Evolutionary conservation across 2,329 filamentous ascomycete species (phyloP).

Genomic region (Cladobotryum protrusum): DNA sequence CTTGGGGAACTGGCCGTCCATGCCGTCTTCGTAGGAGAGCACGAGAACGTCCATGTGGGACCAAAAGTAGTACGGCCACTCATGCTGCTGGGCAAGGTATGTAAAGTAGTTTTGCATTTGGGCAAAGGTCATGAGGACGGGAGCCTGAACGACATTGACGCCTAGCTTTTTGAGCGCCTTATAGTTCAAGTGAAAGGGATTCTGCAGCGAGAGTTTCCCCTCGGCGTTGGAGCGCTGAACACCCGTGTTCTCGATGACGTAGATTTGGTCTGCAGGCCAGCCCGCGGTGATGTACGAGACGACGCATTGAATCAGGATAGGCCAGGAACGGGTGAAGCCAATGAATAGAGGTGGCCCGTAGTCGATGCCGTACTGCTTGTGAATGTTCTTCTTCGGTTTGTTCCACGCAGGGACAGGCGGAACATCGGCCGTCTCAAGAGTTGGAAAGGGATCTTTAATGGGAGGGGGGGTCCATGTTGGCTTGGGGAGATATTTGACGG

Average conservation of each 20-base stretch:
- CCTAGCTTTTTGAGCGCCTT: slow-evolving; percentile 43
- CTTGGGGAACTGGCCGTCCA: slow-evolving; percentile 25
- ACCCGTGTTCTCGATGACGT: slow-evolving; percentile 54
- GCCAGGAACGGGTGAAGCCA: slow-evolving; percentile 53
- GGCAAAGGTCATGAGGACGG: slow-evolving; percentile 47
- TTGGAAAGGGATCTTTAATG: slow-evolving; percentile 37
- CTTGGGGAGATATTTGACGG: slow-evolving; percentile 24
- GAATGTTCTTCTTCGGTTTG: slow-evolving; percentile 29
- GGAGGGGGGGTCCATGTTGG: slow-evolving; percentile 31
- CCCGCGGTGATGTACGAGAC: slow-evolving; percentile 53
- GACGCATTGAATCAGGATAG: slow-evolving; percentile 48
- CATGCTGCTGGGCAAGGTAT: slow-evolving; percentile 35
- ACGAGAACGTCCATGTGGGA: slow-evolving; percentile 49
- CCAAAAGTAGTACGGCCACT: slow-evolving; percentile 49
- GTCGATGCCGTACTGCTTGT: slow-evolving; percentile 32
- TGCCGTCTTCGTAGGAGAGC: slow-evolving; percentile 35
- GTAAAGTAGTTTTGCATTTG: slow-evolving; percentile 52
- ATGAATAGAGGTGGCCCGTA: slow-evolving; percentile 47
- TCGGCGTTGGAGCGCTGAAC: slow-evolving; percentile 47
- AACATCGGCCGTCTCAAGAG: slow-evolving; percentile 27
- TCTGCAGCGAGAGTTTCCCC: slow-evolving; percentile 43
- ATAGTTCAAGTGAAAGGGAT: slow-evolving; percentile 53
- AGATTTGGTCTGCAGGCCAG: slow-evolving; percentile 52
- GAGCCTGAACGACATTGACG: slow-evolving; percentile 44
- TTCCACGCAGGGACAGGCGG: slow-evolving; percentile 42